These are phyloP conservation scores for Pythium insidiosum DNA, from an alignment of 352 stramenopile species.

Conservation along the genomic window DNA sequence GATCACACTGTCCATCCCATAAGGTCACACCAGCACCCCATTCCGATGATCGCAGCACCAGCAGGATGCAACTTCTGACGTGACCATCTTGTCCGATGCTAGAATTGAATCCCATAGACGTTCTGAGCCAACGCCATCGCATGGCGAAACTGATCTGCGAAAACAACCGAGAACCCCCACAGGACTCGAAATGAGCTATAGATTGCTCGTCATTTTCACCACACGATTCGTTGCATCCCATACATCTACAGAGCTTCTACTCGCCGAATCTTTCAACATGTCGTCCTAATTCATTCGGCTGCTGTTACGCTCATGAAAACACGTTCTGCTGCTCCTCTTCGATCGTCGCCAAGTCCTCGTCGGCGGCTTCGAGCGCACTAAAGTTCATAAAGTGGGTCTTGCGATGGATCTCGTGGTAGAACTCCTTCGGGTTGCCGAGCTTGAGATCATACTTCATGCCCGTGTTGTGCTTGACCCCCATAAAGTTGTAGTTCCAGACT, in stretches of 20 bases:
- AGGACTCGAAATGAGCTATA: slow-evolving; percentile 8
- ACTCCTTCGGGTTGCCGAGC: slow-evolving; percentile 97
- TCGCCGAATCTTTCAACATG: slow-evolving; percentile 5
- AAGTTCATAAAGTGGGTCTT: slow-evolving; percentile 99
- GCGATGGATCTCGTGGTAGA: slow-evolving; percentile 98
- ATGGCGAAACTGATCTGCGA: neutral
- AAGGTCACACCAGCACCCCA: no score
- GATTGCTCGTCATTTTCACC: slow-evolving; percentile 9
- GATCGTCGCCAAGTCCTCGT: slow-evolving; percentile 82
- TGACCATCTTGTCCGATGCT: neutral
- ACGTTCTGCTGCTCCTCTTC: slow-evolving; percentile 91
- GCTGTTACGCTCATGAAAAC: slow-evolving; percentile 33
- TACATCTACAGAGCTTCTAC: slow-evolving; percentile 6
- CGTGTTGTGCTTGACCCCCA: slow-evolving; percentile 97
- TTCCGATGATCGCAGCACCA: no score
- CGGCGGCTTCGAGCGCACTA: slow-evolving; percentile 93
- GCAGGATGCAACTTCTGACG: no score
- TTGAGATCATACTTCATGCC: slow-evolving; percentile 98
- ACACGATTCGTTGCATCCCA: slow-evolving; percentile 5
- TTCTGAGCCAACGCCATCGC: no score
- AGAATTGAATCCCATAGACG: neutral
- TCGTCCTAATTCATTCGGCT: slow-evolving; percentile 3
- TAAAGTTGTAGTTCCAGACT: slow-evolving; percentile 99
- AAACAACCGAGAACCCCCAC: slow-evolving; percentile 6
- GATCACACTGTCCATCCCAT: no score